Percentiles rank a stretch among this genome's conserved stretches.
Conservation (phyloP, 495 filamentous ascomycete genomes). For the Terfezia boudieri region DNA sequence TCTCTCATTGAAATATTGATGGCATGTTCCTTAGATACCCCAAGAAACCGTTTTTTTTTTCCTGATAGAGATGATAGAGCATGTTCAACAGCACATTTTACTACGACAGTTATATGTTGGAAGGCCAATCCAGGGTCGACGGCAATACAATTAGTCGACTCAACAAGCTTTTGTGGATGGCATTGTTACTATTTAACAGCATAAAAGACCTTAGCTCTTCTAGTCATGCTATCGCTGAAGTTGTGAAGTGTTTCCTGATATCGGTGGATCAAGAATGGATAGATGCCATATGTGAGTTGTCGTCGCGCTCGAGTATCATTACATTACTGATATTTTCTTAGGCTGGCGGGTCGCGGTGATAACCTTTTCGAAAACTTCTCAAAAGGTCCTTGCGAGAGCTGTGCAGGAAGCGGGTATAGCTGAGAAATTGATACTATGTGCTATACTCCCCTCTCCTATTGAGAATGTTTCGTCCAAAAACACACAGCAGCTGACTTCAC, state of each 20-base stretch:
- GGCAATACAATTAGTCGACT: background rate
- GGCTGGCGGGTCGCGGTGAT: background rate
- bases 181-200: background rate
- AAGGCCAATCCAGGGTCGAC: background rate
- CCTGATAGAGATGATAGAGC: background rate
- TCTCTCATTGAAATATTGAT: too few relatives aligned
- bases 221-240: background rate
- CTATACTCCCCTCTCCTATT: background rate
- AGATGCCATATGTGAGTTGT: background rate
- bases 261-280: background rate
- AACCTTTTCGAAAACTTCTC: background rate
- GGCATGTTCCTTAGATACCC: too few relatives aligned
- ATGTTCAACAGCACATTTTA: background rate
- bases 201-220: too few relatives aligned
- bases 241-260: background rate
- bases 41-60: background rate
- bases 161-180: background rate
- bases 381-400: background rate
- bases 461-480: background rate
- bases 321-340: background rate
- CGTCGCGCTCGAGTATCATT: background rate
- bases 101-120: background rate
- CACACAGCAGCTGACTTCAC: too few relatives aligned
- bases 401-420: background rate
- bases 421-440: background rate